These are phyloP conservation scores for Periconia sp. DNA, from an alignment of 2,329 filamentous ascomycete species.

Conservation along the genomic window DNA sequence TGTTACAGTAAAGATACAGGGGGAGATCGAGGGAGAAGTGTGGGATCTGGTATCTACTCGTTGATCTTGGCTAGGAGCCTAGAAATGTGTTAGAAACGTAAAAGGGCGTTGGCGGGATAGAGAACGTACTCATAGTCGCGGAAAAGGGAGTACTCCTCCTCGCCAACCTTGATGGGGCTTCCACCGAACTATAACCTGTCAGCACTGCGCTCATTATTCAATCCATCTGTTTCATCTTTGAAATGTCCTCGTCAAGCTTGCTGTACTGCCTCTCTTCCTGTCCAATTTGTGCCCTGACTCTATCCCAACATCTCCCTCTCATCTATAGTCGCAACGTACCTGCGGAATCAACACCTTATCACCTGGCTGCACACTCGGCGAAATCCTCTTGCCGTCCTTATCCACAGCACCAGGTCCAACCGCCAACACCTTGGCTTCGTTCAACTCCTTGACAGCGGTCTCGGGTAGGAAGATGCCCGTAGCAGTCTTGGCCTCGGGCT, in stretches of 20 bases:
- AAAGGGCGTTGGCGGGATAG: neutral
- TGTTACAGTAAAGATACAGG: constrained; percentile 40
- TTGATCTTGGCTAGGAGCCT: constrained; percentile 99
- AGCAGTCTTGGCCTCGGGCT: constrained; percentile 95
- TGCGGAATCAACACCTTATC: constrained; percentile 96
- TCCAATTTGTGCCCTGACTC: neutral
- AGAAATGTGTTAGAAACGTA: constrained; percentile 64
- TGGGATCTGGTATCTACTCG: constrained; percentile 68
- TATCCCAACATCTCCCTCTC: neutral
- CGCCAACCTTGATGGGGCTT: constrained; percentile 93
- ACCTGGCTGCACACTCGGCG: constrained; percentile 80
- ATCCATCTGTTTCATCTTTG: neutral
- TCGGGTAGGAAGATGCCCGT: constrained; percentile 98
- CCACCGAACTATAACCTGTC: constrained; percentile 76
- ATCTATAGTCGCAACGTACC: constrained; percentile 59
- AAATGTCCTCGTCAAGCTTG: neutral
- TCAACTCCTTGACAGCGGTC: constrained; percentile 95
- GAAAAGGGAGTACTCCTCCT: constrained; percentile 96
- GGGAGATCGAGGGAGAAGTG: constrained; percentile 1
- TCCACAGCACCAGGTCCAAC: constrained; percentile 89
- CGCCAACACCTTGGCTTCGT: constrained; percentile 94
- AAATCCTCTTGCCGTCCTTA: constrained; percentile 86
- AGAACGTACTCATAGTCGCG: constrained; percentile 91
- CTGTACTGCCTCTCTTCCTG: neutral
- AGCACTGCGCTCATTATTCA: constrained; percentile 1